Evolutionary conservation across 768 basidiomycete species (phyloP).

Genomic region (Piloderma croceum): DNA sequence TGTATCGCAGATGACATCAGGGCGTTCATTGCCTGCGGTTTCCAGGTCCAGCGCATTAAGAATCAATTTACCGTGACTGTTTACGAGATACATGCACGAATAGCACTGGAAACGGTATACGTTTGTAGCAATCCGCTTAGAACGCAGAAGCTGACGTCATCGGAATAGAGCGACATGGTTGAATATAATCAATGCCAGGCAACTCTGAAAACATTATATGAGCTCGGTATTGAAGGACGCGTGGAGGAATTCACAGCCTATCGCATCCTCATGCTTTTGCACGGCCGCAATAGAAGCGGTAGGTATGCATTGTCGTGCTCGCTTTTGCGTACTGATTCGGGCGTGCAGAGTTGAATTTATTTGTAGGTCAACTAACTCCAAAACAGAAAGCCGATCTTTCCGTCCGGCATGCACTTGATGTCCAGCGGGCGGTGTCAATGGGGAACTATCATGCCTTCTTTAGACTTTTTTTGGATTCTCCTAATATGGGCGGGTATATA

Average conservation of each 20-base stretch:
- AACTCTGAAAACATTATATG: constrained; percentile 83
- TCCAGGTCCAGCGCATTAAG: constrained; percentile 97
- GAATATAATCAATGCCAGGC: constrained; percentile 99
- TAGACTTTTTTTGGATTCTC: constrained; percentile 73
- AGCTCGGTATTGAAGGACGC: constrained; percentile 87
- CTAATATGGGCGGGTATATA: constrained; percentile 97
- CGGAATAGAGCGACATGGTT: constrained; percentile 82
- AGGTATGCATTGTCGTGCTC: constrained; percentile 20
- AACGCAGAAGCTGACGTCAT: constrained; percentile 10
- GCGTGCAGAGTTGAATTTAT: constrained; percentile 84
- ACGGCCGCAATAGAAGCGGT: constrained; percentile 94
- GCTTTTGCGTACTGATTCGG: background rate
- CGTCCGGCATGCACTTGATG: constrained; percentile 84
- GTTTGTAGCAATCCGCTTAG: too few species aligned
- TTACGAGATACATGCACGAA: constrained; percentile 97
- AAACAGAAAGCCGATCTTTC: constrained; percentile 77
- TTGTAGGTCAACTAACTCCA: constrained; percentile 95
- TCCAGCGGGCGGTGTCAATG: constrained; percentile 84
- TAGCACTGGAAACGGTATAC: constrained; percentile 87
- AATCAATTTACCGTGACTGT: constrained; percentile 97
- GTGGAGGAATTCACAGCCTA: constrained; percentile 97
- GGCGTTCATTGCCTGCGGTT: constrained; percentile 7
- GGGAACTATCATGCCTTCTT: constrained; percentile 95
- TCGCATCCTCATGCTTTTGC: constrained; percentile 91
- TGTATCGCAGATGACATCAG: constrained; percentile 11